Base-by-base conservation (phyloP, 2,329 filamentous ascomycete genomes). In the Sarocladium oryzae region DNA sequence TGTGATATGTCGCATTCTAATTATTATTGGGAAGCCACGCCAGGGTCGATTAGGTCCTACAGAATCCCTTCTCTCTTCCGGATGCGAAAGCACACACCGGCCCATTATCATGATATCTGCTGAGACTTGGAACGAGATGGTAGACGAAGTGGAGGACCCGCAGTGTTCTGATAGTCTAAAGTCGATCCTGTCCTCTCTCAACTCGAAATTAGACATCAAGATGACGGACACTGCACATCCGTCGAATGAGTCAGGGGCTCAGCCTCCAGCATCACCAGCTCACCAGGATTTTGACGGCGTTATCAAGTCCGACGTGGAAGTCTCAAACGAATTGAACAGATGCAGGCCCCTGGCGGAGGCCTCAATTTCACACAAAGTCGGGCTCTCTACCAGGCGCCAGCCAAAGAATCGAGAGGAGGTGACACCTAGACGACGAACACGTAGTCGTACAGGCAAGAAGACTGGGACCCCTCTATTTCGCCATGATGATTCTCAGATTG, bases 401-500 rank as follows among this genome's bases (percentile, higher is more conserved):
- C 8, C 5, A n/a, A 32, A 48, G 43, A 45, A 28, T 9, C 32
- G 28, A 32, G 26, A 48, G 4, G 43, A 32, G 18, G 43, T 26
- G n/a, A 48, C 26, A 16, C 43, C 43, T 20, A 30, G 43, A 26
- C 43, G 43, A 26, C 43, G 10, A 16, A 48, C 43, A 21, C 26
- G 43, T 13, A 48, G 26, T 33, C 43, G 43, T 4, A 26, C n/a
- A 21, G 33, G 16, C 5, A 30, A 21, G n/a, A 32, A 18, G 9
- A 21, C n/a, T 5, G 20, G 28, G 21, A 79, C 76, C 43, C 72
- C 77, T 16, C 79, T 78, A 53, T 72, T 84, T 24, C 81, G 86
- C 30, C 89, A 95, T 58, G 81, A 95, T 55, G 79, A 95, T 65
- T 95, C 89, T 1, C 89, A 95, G 60, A 77, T 95, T 23, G 77